Evolutionary conservation across 1,284 basidiomycete genomes (phyloP).

Genomic region (Peniophora sp.): DNA sequence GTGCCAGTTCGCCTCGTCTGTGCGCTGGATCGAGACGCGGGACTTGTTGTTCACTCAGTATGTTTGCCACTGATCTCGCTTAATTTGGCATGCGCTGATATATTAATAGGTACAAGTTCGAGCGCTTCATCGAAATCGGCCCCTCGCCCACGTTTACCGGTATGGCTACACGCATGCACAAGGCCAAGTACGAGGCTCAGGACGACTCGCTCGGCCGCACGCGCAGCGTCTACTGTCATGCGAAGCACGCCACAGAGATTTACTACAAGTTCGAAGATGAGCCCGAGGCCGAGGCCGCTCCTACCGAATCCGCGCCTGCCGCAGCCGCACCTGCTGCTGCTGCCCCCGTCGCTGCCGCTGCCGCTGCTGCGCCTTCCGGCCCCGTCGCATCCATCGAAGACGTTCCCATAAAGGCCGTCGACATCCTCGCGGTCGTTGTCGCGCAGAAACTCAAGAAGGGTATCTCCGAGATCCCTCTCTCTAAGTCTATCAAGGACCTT

Average conservation of each 20-base stretch:
- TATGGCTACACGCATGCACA: conserved; percentile 92
- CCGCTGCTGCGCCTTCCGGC: too few relatives aligned
- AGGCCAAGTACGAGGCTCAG: conserved; percentile 90
- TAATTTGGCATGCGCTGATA: too few relatives aligned
- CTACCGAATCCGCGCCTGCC: background rate
- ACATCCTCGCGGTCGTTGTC: conserved; percentile 84
- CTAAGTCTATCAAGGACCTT: conserved; percentile 84
- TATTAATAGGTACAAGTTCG: conserved; percentile 68
- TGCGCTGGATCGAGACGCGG: conserved; percentile 98
- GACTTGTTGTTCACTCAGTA: conserved; percentile 74
- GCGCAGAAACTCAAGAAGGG: conserved; percentile 98
- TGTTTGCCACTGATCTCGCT: too few relatives aligned
- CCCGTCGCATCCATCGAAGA: conserved; percentile 43
- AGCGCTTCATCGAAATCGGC: conserved; percentile 92
- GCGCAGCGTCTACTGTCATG: conserved; percentile 86
- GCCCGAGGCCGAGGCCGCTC: conserved; percentile 35
- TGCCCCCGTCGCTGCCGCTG: background rate
- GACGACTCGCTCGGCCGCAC: conserved; percentile 74
- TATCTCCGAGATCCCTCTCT: conserved; percentile 82
- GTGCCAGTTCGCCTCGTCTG: conserved; percentile 94
- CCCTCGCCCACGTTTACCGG: conserved; percentile 94
- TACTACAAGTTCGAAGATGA: conserved; percentile 98
- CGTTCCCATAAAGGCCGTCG: conserved; percentile 85
- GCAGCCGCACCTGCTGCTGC: background rate
- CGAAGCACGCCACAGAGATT: conserved; percentile 94